Base-by-base conservation (phyloP, 148 eudicot genomes). In the Rhododendron ferrugineum region DNA sequence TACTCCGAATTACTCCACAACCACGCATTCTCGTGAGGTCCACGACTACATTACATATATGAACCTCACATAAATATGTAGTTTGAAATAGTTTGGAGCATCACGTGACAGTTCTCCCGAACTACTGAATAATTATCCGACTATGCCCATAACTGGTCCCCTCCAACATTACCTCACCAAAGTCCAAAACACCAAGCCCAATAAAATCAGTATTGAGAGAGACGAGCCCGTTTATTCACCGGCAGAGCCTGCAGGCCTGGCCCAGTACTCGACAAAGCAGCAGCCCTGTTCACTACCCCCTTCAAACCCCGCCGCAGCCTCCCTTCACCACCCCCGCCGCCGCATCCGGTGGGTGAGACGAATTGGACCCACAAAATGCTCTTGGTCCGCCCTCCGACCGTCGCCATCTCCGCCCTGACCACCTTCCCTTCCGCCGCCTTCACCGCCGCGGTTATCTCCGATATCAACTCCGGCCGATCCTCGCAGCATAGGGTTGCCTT, bases 331-430 rank as follows among this genome's bases (percentile, higher is more conserved):
- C 85, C 82, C 6, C 87, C 44, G 32, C 40, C 22, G 34, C 44
- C 78, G 44, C 42, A 20, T 0, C 78, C 78, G 14, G 36, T 13
- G 7, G 42, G 82, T 3, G 77, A 82, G 82, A 44, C 81, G n/a
- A 70, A 70, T 32, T 87, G 85, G 22, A 94, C 90, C 94, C 95
- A 91, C 86, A 96, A 83, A 22, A 93, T 81, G n/a, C 79, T 87
- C 90, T 95, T 96, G 7, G 86, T 91, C 78, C 98, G 86, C 44
- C 99, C 97, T 15, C 99, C 99, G 0, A 96, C 78, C 46, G 95
- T 96, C 26, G 94, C 90, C 89, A 95, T 91, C 88, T 94, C 98
- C 8, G 99, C 96, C 87, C 85, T 91, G 54, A 95, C 89, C 52
- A 93, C 87, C 86, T 89, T 95, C 1, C 89, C 94, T 28, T 88